phyloP scores from a whole-genome alignment of 2,329 filamentous ascomycete species.

The Aschersonia sp. region DNA sequence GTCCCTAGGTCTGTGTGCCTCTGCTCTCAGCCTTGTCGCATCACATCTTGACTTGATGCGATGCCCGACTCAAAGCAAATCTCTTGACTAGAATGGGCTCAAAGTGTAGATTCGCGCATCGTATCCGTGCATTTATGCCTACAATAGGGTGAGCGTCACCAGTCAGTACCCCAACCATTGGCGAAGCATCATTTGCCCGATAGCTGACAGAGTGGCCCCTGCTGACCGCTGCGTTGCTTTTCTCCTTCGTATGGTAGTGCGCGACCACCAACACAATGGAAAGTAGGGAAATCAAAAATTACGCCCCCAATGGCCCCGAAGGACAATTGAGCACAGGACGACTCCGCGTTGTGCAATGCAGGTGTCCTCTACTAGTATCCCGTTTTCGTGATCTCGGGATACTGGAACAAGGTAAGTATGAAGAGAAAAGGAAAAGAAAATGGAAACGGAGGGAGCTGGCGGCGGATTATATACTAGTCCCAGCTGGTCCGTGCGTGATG shows the following conservation, averaged over 20 bases:
- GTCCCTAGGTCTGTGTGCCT: too few relatives aligned
- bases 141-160: too few relatives aligned
- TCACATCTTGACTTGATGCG: too few relatives aligned
- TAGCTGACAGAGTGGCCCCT: background rate
- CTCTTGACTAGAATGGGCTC: too few relatives aligned
- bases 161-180: too few relatives aligned
- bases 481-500: constrained; percentile 9
- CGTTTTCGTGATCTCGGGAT: constrained; percentile 27
- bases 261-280: constrained; percentile 27
- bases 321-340: constrained; percentile 31
- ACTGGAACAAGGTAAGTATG: constrained; percentile 37
- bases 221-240: background rate
- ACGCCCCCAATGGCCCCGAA: constrained; percentile 34
- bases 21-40: too few relatives aligned
- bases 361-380: constrained; percentile 26
- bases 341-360: constrained; percentile 40
- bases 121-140: too few relatives aligned
- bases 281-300: constrained; percentile 32
- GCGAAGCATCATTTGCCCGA: too few relatives aligned
- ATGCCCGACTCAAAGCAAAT: too few relatives aligned
- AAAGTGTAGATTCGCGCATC: too few relatives aligned
- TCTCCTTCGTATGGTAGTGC: constrained; percentile 28
- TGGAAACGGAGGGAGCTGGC: constrained; percentile 4
- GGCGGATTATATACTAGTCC: constrained; percentile 8
- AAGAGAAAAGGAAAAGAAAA: constrained; percentile 20